Evolutionary conservation across 1,139 yeast species (phyloP).

Genomic region (Wickerhamomyces sp.): DNA sequence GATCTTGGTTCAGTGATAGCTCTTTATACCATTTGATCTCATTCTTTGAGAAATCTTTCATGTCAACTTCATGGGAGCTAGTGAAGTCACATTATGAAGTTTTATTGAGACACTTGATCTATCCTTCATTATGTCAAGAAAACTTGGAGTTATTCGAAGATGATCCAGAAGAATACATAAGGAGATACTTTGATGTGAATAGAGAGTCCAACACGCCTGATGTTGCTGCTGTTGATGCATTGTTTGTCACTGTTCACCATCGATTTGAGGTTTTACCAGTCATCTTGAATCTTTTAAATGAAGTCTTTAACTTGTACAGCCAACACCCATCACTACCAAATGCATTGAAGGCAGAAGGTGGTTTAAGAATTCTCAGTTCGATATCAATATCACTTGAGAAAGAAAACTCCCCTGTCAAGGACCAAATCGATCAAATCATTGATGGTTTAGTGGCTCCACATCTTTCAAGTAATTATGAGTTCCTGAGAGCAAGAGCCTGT

Average conservation of each 20-base stretch:
- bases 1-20: slow-evolving; percentile 57
- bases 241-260: slow-evolving; percentile 43
- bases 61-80: slow-evolving; percentile 49
- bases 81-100: slow-evolving; percentile 55
- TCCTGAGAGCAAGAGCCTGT: slow-evolving; percentile 79
- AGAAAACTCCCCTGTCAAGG: slow-evolving; percentile 47
- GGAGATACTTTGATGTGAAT: slow-evolving; percentile 64
- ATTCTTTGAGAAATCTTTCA: slow-evolving; percentile 58
- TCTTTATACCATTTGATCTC: slow-evolving; percentile 58
- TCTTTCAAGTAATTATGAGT: slow-evolving; percentile 55
- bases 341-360: slow-evolving; percentile 80
- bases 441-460: slow-evolving; percentile 65
- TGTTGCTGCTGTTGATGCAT: slow-evolving; percentile 74
- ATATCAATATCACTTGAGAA: slow-evolving; percentile 48
- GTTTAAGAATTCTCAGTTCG: slow-evolving; percentile 72
- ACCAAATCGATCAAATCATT: slow-evolving; percentile 70
- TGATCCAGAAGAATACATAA: slow-evolving; percentile 69
- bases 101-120: slow-evolving; percentile 52
- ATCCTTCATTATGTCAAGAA: slow-evolving; percentile 57
- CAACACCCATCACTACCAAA: slow-evolving; percentile 33
- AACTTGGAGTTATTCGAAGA: slow-evolving; percentile 62
- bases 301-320: slow-evolving; percentile 38
- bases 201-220: slow-evolving; percentile 75
- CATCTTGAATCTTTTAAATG: slow-evolving; percentile 44
- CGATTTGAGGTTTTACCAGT: slow-evolving; percentile 43